Evolutionary conservation across 129 eudicot genomes (phyloP), one percentile per base, ranked within the genome.

Genomic region (Glebionis coronaria): DNA sequence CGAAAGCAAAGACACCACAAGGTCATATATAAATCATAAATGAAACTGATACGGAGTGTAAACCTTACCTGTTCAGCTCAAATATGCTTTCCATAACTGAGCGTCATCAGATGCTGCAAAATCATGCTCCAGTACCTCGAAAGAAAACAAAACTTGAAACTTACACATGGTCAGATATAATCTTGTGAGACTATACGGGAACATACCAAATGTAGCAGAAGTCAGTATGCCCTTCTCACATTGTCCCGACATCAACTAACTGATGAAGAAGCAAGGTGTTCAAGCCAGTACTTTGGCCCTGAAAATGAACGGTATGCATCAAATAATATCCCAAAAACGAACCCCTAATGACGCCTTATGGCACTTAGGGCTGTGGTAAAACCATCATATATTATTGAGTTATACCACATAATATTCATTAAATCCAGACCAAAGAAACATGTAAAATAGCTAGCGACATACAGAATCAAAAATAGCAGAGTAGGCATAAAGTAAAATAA

Each of bases 251-350:
- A 49, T 49, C 54, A 49, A 49, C 16, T 14, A 12, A 49, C 18
- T 49, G 54, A 49, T 49, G 54, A 18, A 49, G 54, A 49, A 49
- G 54, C 19, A 49, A 11, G 54, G 54, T 49, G 54, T 49, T 12
- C 54, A 49, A 49, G 54, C 54, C 54, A 49, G 54, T 49, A 49
- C n/a, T 12, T 49, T 11, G 54, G 78, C 84, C 91, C 84, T 73
- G 87, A 79, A 76, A 82, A 69, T 58, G 73, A 47, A 77, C 67
- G 76, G 69, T 80, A 78, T 57, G 56, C 77, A 79, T 82, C 81
- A 85, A n/a, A 82, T 55, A 55, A 55, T 6, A 55, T 67, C 74
- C 58, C 55, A 76, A 71, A 47, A 60, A 45, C 16, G 25, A 70
- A 70, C 66, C 25, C 31, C 12, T 47, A 29, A 71, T 28, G 25